Percentiles rank a stretch among this genome's conserved stretches.
Conservation (phyloP, 108 stramenopile genomes). For the Conticribra weissflogii region DNA sequence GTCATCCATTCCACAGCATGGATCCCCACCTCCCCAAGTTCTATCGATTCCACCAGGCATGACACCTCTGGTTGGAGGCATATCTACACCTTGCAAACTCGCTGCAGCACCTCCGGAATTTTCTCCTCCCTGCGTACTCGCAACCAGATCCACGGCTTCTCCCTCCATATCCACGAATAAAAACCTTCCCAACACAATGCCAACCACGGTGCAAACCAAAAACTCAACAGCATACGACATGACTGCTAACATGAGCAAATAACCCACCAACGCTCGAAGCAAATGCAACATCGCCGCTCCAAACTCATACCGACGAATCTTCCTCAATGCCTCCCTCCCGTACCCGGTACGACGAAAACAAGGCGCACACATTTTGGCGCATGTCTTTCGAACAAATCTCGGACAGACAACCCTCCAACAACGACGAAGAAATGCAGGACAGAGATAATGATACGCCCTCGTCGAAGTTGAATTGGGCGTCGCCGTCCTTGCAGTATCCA, state of each 20-base stretch:
- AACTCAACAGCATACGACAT: constrained; percentile 46
- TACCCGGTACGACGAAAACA: background rate
- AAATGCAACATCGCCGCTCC: constrained; percentile 33
- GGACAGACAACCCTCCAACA: constrained; percentile 6
- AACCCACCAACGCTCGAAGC: constrained; percentile 29
- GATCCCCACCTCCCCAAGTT: constrained; percentile 39
- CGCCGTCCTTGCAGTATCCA: constrained; percentile 3
- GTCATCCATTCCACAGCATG: constrained; percentile 45
- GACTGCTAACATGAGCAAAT: constrained; percentile 42
- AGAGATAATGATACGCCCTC: background rate
- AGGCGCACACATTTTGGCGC: background rate
- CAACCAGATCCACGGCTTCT: background rate
- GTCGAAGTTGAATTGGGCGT: background rate
- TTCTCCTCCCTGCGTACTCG: background rate
- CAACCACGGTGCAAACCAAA: constrained; percentile 25
- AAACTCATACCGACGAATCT: constrained; percentile 16
- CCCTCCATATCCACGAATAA: constrained; percentile 31
- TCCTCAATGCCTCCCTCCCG: background rate
- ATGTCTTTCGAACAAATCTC: constrained; percentile 3
- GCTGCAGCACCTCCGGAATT: background rate
- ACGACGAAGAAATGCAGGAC: constrained; percentile 14
- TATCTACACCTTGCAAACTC: background rate
- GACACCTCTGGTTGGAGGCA: background rate
- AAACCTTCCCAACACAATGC: constrained; percentile 37
- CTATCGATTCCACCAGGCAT: constrained; percentile 9